A percentile compares a stretch with the other conserved stretches of the same genome.
Conservation (phyloP, 352 stramenopile genomes). For the Phytophthora meadii region DNA sequence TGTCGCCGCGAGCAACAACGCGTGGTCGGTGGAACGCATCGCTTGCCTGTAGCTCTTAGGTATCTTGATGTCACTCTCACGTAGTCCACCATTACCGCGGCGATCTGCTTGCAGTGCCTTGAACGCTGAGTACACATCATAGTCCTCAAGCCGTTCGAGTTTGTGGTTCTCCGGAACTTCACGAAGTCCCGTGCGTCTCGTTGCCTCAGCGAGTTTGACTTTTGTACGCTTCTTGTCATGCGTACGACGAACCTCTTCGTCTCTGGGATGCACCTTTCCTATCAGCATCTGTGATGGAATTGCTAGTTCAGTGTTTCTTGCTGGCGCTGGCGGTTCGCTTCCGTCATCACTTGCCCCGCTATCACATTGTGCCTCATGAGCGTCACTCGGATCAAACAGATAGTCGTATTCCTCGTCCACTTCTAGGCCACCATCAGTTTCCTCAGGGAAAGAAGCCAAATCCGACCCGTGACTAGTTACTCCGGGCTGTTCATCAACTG, state of each 20-base stretch:
- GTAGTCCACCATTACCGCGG: not conserved
- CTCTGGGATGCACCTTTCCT: not conserved
- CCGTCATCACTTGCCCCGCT: not conserved
- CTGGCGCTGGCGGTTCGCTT: not conserved
- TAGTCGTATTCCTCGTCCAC: not conserved
- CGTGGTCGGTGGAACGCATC: not conserved
- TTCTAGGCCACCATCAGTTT: not conserved
- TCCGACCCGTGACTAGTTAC: not conserved
- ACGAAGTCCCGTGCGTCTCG: not conserved
- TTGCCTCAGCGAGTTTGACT: not conserved
- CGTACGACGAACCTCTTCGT: not conserved
- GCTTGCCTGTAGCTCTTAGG: not conserved
- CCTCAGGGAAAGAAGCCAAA: not conserved
- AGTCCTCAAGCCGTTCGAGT: not conserved
- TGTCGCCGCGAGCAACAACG: not conserved
- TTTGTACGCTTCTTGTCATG: not conserved
- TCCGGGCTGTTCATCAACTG: not conserved
- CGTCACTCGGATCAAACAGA: not conserved
- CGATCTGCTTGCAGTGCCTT: not conserved
- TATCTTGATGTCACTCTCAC: not conserved
- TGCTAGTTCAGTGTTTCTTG: not conserved
- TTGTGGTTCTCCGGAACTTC: not conserved
- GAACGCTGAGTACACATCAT: slow-evolving; percentile 1
- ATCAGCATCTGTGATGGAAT: not conserved
- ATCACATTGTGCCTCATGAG: not conserved